Conservation (phyloP, 441 rosid genomes). For the Euphorbia celastroides region DNA sequence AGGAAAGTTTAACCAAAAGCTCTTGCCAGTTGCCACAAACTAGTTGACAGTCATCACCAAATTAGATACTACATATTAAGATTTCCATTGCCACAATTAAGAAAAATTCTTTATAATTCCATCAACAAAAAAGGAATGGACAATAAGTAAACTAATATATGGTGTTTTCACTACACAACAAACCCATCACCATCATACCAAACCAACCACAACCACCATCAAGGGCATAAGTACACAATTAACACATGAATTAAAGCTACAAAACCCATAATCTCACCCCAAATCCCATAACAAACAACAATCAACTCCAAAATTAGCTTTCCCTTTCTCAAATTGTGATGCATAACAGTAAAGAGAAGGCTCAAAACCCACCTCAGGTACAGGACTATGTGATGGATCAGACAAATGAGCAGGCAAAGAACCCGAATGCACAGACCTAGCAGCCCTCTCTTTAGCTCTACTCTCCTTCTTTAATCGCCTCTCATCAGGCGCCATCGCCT, state of each 20-base stretch:
- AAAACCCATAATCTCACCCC: background rate
- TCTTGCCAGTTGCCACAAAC: no score
- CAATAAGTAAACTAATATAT: no score
- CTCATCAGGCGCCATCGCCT: slow-evolving; percentile 28
- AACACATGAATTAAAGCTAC: slow-evolving; percentile 2
- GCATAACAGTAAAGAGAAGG: background rate
- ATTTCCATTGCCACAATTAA: background rate
- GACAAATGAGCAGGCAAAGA: slow-evolving; percentile 89
- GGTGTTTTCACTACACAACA: background rate
- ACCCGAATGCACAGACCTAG: slow-evolving; percentile 66
- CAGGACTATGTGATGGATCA: slow-evolving; percentile 97
- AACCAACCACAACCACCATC: slow-evolving; percentile 3
- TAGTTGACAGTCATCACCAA: background rate
- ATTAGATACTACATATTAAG: background rate
- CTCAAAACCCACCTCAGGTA: slow-evolving; percentile 63
- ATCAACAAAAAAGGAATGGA: background rate
- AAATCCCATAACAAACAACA: background rate
- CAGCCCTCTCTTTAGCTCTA: slow-evolving; percentile 41
- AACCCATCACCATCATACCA: slow-evolving; percentile 6
- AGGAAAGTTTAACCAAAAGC: no score
- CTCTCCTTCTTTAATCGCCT: slow-evolving; percentile 39
- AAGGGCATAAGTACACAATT: background rate
- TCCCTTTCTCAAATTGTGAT: background rate
- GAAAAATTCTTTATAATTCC: background rate
- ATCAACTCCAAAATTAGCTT: background rate